Evolutionary conservation across 305 asterid genomes (phyloP).

Genomic region (Fraxinus nigra): DNA sequence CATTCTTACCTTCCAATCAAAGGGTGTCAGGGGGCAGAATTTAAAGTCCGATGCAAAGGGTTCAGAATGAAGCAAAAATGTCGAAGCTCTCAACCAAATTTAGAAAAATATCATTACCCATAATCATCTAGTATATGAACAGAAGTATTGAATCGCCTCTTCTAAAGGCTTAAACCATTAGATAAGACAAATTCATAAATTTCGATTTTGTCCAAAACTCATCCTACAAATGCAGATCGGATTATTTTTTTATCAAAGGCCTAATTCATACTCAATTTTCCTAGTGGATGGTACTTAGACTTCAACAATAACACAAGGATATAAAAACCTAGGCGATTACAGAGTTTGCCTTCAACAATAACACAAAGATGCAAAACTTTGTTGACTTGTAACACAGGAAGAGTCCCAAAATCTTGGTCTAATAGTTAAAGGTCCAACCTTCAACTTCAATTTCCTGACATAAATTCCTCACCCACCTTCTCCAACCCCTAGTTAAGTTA

Average conservation of each 20-base stretch:
- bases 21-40: neutral
- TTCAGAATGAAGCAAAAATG: neutral
- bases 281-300: neutral
- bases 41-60: neutral
- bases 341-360: neutral
- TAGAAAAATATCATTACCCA: neutral
- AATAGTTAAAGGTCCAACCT: neutral
- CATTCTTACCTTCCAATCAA: neutral
- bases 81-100: neutral
- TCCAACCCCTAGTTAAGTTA: neutral
- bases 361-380: neutral
- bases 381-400: neutral
- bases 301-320: too few relatives aligned
- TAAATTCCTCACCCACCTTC: neutral
- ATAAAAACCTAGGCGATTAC: neutral
- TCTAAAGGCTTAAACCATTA: neutral
- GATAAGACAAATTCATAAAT: neutral
- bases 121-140: neutral
- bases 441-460: neutral
- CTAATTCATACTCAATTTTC: neutral
- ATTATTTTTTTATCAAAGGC: neutral
- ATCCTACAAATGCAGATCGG: neutral
- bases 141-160: neutral
- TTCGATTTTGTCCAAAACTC: neutral
- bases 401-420: neutral